These are phyloP conservation scores for Termitomyces sp. DNA, from an alignment of 768 basidiomycete genomes.

Conservation along the genomic window DNA sequence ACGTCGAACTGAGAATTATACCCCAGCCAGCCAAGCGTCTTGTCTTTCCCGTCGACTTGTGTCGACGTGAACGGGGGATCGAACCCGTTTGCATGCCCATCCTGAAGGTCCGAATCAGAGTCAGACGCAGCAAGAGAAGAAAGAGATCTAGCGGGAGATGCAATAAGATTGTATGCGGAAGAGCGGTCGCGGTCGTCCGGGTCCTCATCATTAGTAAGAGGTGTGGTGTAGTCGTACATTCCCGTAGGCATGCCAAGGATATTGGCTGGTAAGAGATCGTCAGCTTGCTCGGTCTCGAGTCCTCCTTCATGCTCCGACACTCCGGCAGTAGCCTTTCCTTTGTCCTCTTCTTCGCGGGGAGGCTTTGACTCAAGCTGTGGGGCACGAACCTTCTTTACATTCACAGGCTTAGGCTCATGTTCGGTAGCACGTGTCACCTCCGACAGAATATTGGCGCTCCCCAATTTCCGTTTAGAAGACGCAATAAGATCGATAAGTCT, in stretches of 20 bases:
- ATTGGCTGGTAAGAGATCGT: not conserved
- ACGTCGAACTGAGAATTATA: constrained; percentile 58
- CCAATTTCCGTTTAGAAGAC: constrained; percentile 21
- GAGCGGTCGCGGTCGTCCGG: constrained; percentile 1
- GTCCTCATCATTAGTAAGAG: constrained; percentile 8
- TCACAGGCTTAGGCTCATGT: not conserved
- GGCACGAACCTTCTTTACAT: not conserved
- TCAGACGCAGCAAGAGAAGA: constrained; percentile 29
- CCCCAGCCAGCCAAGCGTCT: constrained; percentile 27
- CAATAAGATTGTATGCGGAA: constrained; percentile 12
- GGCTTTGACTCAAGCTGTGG: not conserved
- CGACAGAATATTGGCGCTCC: not conserved
- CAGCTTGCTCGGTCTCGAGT: not conserved
- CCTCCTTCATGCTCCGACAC: not conserved
- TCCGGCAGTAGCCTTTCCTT: not conserved
- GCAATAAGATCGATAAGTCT: constrained; percentile 40
- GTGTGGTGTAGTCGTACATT: constrained; percentile 5
- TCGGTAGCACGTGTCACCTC: not conserved
- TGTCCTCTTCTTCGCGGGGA: not conserved
- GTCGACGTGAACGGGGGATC: constrained; percentile 29
- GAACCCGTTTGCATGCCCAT: constrained; percentile 17
- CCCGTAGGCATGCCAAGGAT: not conserved
- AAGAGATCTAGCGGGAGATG: constrained; percentile 27
- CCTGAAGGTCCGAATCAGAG: constrained; percentile 16
- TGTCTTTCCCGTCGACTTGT: constrained; percentile 16